Percentiles rank a stretch among this genome's conserved stretches.
phyloP scores from a whole-genome alignment of 1,284 basidiomycete genomes.

The Cerrena zonata region DNA sequence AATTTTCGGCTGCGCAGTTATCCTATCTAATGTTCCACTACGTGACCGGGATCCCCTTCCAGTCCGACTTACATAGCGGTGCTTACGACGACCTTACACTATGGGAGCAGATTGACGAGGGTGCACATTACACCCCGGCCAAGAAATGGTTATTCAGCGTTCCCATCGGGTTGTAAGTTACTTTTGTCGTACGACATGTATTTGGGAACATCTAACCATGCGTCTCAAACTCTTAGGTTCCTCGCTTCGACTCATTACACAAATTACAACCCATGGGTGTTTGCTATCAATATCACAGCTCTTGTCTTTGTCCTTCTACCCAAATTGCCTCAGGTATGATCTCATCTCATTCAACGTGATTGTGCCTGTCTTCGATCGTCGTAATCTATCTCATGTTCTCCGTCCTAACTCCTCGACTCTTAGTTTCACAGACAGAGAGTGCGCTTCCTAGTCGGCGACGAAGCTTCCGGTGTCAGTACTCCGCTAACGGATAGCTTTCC shows the following conservation, averaged over 20 bases:
- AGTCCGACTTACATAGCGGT: conserved; percentile 80
- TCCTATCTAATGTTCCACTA: conserved; percentile 99
- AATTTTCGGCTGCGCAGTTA: conserved; percentile 45
- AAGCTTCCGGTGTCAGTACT: conserved; percentile 55
- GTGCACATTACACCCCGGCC: conserved; percentile 95
- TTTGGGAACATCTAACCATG: conserved; percentile 9
- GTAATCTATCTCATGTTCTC: conserved; percentile 8
- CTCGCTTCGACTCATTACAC: conserved; percentile 97
- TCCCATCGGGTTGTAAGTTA: conserved; percentile 84
- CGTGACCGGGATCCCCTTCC: conserved; percentile 95
- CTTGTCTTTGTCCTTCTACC: conserved; percentile 85
- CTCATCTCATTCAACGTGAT: background rate
- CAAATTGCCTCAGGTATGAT: conserved; percentile 82
- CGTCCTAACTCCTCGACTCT: conserved; percentile 4
- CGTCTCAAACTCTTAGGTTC: conserved; percentile 54
- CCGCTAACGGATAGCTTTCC: conserved; percentile 54
- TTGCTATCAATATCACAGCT: conserved; percentile 85
- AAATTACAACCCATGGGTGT: conserved; percentile 88
- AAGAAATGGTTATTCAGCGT: conserved; percentile 96
- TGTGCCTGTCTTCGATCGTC: background rate
- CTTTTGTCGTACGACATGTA: background rate
- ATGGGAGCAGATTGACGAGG: conserved; percentile 99
- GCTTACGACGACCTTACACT: conserved; percentile 96
- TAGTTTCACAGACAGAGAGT: conserved; percentile 77
- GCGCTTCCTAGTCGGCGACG: conserved; percentile 60